Conservation (phyloP, 2,329 filamentous ascomycete genomes). For the Hypoxylon sp. region DNA sequence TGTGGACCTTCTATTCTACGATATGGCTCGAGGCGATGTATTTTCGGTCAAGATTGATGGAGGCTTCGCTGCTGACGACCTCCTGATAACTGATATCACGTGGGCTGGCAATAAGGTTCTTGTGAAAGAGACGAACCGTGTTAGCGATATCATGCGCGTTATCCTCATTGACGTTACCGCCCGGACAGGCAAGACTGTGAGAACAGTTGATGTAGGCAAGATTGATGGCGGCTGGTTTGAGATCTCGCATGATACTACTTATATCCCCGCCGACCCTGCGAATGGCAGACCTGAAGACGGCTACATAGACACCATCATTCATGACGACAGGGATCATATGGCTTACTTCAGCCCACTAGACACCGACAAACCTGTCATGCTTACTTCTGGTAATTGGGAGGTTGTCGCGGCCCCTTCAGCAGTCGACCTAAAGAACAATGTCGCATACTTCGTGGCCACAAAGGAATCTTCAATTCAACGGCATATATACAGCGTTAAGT, state of each 20-base stretch:
- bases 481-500: conserved; percentile 89
- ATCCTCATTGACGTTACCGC: conserved; percentile 84
- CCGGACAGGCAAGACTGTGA: conserved; percentile 82
- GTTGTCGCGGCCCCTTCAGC: conserved; percentile 88
- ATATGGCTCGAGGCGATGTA: conserved; percentile 80
- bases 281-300: conserved; percentile 86
- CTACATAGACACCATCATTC: conserved; percentile 91
- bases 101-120: conserved; percentile 91
- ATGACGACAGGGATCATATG: conserved; percentile 89
- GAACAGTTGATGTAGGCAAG: conserved; percentile 82
- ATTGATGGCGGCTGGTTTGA: conserved; percentile 99
- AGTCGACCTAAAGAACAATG: conserved; percentile 85
- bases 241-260: conserved; percentile 87
- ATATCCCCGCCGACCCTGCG: conserved; percentile 84
- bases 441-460: conserved; percentile 92
- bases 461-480: conserved; percentile 90
- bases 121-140: conserved; percentile 92
- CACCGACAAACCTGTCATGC: conserved; percentile 82
- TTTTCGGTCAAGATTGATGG: conserved; percentile 84
- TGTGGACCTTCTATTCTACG: conserved; percentile 90
- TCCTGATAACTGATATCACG: conserved; percentile 91
- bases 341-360: conserved; percentile 94
- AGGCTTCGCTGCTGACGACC: conserved; percentile 84
- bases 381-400: conserved; percentile 93
- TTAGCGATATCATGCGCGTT: conserved; percentile 91